Evolutionary conservation across 345 rosid genomes (phyloP).

Genomic region (Aegle marmelos): DNA sequence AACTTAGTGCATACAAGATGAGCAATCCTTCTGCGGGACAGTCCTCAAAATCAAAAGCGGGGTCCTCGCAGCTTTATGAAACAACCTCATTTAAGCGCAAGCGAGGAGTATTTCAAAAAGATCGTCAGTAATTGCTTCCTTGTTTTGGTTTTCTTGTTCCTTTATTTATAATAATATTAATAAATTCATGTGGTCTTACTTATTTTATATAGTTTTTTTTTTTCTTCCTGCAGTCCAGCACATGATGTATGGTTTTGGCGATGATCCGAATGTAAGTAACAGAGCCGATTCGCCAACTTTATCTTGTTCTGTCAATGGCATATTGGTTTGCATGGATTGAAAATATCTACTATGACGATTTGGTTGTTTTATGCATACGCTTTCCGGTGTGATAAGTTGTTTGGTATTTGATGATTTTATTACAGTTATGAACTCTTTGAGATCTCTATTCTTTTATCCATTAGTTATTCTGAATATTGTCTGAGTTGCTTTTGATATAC

Average conservation of each 20-base stretch:
- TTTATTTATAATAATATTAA: neutral
- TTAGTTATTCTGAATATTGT: neutral
- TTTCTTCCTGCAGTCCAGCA: constrained; percentile 65
- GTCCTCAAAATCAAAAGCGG: constrained; percentile 58
- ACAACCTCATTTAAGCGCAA: constrained; percentile 70
- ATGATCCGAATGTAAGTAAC: constrained; percentile 71
- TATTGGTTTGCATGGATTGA: neutral
- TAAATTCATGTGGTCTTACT: neutral
- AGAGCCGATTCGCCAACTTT: neutral
- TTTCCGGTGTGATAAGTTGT: neutral
- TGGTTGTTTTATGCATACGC: neutral
- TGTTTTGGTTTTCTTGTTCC: neutral
- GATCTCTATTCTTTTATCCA: neutral
- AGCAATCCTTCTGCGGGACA: constrained; percentile 40
- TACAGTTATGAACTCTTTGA: neutral
- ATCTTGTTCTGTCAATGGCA: neutral
- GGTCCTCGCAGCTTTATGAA: constrained; percentile 68
- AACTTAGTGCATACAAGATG: constrained; percentile 17
- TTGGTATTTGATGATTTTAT: neutral
- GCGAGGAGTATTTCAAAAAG: constrained; percentile 83
- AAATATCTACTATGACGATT: neutral
- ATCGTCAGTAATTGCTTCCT: constrained; percentile 38
- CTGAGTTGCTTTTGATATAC: neutral
- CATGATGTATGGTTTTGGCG: constrained; percentile 97
- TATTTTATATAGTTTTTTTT: neutral